A percentile compares a stretch with the other conserved stretches of the same genome.
phyloP scores from a whole-genome alignment of 768 basidiomycete species.

The Pisolithus tinctorius region DNA sequence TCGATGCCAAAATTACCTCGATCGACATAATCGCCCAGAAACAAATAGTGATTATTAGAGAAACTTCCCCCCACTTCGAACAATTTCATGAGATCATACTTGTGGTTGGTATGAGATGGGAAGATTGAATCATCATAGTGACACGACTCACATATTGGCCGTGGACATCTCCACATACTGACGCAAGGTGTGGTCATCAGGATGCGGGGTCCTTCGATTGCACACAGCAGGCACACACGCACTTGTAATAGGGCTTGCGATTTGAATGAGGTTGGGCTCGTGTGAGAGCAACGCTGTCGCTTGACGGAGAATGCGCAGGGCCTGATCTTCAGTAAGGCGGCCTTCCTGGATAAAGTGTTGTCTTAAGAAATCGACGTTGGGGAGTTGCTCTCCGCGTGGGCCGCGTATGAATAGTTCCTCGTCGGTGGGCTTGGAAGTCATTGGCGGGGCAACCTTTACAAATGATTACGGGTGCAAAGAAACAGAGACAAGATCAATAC shows the following conservation, averaged over 20 bases:
- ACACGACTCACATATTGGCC: constrained; percentile 78
- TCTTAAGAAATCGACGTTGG: constrained; percentile 76
- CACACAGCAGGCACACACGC: constrained; percentile 25
- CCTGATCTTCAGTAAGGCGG: constrained; percentile 75
- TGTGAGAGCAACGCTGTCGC: constrained; percentile 57
- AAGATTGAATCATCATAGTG: constrained; percentile 1
- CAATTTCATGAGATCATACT: constrained; percentile 98
- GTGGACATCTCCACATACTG: constrained; percentile 96
- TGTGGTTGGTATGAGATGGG: neutral
- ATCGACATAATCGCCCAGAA: constrained; percentile 97
- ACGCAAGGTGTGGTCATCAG: neutral
- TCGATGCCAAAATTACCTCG: constrained; percentile 89
- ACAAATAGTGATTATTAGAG: constrained; percentile 80
- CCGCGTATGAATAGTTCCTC: constrained; percentile 61
- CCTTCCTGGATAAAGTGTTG: constrained; percentile 89
- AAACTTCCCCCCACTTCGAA: constrained; percentile 91
- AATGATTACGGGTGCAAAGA: constrained; percentile 7
- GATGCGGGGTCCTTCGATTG: constrained; percentile 3
- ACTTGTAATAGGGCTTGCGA: constrained; percentile 90
- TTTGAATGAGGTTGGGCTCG: constrained; percentile 83
- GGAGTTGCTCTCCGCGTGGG: constrained; percentile 37
- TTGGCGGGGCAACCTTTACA: constrained; percentile 64
- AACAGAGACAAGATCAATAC: constrained; percentile 17
- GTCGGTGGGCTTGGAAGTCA: constrained; percentile 56
- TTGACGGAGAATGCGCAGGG: constrained; percentile 70